Base-by-base conservation (phyloP, 192 early-diverging fungal genomes). In the Phycomyces blakesleeanus region DNA sequence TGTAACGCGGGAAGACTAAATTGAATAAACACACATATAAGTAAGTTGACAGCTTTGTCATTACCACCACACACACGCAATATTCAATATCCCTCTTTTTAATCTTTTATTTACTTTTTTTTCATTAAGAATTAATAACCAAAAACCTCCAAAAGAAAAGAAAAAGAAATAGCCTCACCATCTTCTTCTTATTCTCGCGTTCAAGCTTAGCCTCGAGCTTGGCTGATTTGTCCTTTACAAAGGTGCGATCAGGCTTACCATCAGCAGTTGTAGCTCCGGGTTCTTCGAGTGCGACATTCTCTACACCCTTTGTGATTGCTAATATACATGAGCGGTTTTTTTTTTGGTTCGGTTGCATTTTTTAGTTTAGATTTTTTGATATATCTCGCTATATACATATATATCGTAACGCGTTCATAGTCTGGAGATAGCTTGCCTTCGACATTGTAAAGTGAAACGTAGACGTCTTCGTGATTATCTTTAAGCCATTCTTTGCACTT, bases 401-500 rank as follows among this genome's bases (percentile, higher is more conserved):
- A n/a, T 18, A 37, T 58, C 10, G 34, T n/a, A 15, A 20, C 16
- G 22, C 14, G 15, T 37, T 5, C 22, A 37, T 55, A 15, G 24
- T 34, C 5, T 11, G 22, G 14, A n/a, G n/a, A 15, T 26, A 37
- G 29, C 38, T 55, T 63, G 62, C 67, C 58, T 51, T 69, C 38
- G 15, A 40, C 67, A 52, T 77, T 64, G 68, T 88, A 90, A 27
- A 89, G 66, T 38, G 75, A 75, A 6, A 79, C 77, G 67, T 81
- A 87, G 37, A 88, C 51, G 1, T 76, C 81, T 15, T 85, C 69
- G 51, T 93, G 70, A 6, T 79, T 76, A 21, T 76, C 74, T 27
- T 79, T 68, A 37, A 95, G 78, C 91, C 91, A 94, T 52, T 78
- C 63, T 64, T 92, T 87, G 75, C 92, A 98, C 67, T 91, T 88